These are phyloP conservation scores for Selaginella moellendorffii DNA, from an alignment of 75 land plant genomes.

Conservation along the genomic window DNA sequence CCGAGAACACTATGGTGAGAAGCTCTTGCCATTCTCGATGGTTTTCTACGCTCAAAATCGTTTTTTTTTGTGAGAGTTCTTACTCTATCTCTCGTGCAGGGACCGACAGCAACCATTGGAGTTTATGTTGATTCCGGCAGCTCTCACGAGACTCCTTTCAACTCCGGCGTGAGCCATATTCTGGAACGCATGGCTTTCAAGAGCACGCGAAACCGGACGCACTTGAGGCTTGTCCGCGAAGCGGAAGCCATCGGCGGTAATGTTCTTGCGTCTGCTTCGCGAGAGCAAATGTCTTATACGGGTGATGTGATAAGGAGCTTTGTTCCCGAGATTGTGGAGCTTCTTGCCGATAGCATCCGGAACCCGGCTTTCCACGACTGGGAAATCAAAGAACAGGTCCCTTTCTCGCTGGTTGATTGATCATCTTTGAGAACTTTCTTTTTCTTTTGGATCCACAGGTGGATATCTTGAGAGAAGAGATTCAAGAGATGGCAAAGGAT, in stretches of 20 bases:
- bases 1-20: slow-evolving; percentile 57
- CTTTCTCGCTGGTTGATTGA: too few species aligned
- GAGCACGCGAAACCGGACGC: slow-evolving; percentile 60
- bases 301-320: slow-evolving; percentile 69
- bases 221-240: slow-evolving; percentile 76
- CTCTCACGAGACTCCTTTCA: slow-evolving; percentile 50
- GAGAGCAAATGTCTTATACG: slow-evolving; percentile 89
- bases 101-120: slow-evolving; percentile 61
- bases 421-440: too few species aligned
- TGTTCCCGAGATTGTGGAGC: slow-evolving; percentile 85
- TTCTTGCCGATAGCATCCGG: slow-evolving; percentile 76
- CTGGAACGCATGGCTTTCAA: slow-evolving; percentile 94
- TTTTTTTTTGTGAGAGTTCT: slow-evolving; percentile 1
- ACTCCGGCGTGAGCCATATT: slow-evolving; percentile 57
- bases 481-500: slow-evolving; percentile 46
- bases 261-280: slow-evolving; percentile 58
- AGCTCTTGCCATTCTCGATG: not conserved
- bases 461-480: too few species aligned
- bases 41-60: not conserved
- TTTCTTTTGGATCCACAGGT: too few species aligned
- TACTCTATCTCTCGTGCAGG: slow-evolving; percentile 22
- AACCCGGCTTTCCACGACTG: slow-evolving; percentile 82
- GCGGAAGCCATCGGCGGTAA: slow-evolving; percentile 93
- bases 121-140: slow-evolving; percentile 78
- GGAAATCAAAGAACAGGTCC: slow-evolving; percentile 90